Base-by-base conservation (phyloP, 108 stramenopile species). In the Fragilariopsis cylindrus region DNA sequence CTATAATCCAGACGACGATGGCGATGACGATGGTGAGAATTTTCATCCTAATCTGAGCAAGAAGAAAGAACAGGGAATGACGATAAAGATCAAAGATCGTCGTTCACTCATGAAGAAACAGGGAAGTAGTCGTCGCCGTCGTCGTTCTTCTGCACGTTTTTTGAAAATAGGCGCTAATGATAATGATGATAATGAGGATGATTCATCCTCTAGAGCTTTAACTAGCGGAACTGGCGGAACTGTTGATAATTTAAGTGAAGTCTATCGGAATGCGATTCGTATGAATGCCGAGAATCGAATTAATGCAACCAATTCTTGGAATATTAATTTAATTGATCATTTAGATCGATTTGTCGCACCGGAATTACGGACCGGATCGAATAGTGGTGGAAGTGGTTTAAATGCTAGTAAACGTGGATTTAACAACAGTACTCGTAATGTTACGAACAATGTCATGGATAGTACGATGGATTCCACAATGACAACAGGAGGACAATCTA, bases 281-380 rank as follows among this genome's bases (percentile, higher is more conserved):
- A 88, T 99, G 92, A 92, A 89, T 81, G 95, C 96, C 1, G 96
- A 97, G 75, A 98, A 98, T 79, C 93, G 95, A 72, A 97, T 99
- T 83, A 99, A 97, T 80, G 88, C 91, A 5, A 83, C 88, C 40
- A 98, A 98, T 76, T 88, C 94, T 15, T 99, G 98, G 98, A 89
- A 88, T 52, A 82, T 97, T 62, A 75, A 85, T n/a, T 78, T 99
- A 69, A 99, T 99, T 91, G 98, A 99, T 71, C 96, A 97, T 76
- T 97, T 99, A 84, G 97, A 97, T 77, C 85, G 87, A 69, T 86
- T 96, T 65, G 76, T 92, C 0, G 74, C 66, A 39, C 79, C 76
- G 9, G 87, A 81, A 44, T 13, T 69, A 5, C 65, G 19, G 9
- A n/a, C 63, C 21, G 8, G 13, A 21, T 30, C 30, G 30, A 55